A percentile compares a stretch with the other conserved stretches of the same genome.
These are phyloP conservation scores for Plenodomus biglobosus DNA, from an alignment of 2,329 filamentous ascomycete genomes.

Conservation along the genomic window DNA sequence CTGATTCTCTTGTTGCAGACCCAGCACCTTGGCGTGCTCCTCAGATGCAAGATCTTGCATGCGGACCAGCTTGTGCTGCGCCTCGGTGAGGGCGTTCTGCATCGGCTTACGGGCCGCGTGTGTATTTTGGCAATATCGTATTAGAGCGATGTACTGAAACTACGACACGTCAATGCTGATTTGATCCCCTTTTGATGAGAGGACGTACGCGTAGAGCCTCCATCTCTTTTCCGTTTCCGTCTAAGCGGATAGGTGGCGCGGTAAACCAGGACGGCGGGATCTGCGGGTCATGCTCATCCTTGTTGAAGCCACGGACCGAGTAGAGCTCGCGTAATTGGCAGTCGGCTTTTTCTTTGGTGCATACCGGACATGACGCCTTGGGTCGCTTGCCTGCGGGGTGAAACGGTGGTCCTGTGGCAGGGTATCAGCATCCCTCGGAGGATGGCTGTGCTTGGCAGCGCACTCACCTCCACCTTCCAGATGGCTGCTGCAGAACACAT, in stretches of 20 bases:
- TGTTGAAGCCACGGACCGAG: conserved; percentile 48
- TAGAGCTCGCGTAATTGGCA: conserved; percentile 44
- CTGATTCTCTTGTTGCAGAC: conserved; percentile 26
- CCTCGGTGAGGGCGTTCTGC: conserved; percentile 11
- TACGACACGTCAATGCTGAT: conserved; percentile 25
- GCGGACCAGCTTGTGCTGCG: conserved; percentile 29
- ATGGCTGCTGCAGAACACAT: conserved; percentile 53
- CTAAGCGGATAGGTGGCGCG: conserved; percentile 50
- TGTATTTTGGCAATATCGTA: conserved; percentile 30
- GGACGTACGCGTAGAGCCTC: conserved; percentile 47
- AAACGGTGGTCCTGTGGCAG: conserved; percentile 49
- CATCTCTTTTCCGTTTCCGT: conserved; percentile 39
- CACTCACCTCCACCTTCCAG: conserved; percentile 52
- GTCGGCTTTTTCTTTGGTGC: conserved; percentile 43
- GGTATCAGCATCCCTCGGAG: background rate
- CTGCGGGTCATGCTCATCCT: conserved; percentile 46
- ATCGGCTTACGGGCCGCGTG: conserved; percentile 23
- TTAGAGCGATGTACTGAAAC: conserved; percentile 51
- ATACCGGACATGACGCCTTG: conserved; percentile 50
- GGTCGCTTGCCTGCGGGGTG: conserved; percentile 47
- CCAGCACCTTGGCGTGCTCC: conserved; percentile 36
- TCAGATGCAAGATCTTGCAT: conserved; percentile 40
- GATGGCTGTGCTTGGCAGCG: background rate
- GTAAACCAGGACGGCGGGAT: conserved; percentile 50
- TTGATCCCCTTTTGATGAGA: background rate